A percentile compares a stretch with the other conserved stretches of the same genome.
phyloP scores from a whole-genome alignment of 2,329 filamentous ascomycete species.

The Hymenotorrendiella dingleyae region DNA sequence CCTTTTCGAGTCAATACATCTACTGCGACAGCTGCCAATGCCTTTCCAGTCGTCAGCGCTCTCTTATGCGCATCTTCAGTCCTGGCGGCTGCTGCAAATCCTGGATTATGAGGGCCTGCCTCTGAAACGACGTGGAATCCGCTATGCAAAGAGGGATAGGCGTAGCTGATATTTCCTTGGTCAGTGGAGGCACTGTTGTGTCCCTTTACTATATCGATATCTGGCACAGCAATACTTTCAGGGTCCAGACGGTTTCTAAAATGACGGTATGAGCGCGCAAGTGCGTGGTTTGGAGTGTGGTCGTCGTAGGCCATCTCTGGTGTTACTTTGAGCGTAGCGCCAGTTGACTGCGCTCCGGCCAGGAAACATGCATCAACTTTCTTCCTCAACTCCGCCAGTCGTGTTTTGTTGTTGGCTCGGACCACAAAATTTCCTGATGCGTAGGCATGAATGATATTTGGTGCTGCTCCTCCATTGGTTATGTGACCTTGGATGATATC shows the following conservation, averaged over 20 bases:
- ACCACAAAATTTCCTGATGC: slow-evolving; percentile 2
- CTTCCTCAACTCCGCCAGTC: not conserved
- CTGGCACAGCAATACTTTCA: slow-evolving; percentile 33
- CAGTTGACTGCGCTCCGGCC: slow-evolving; percentile 1
- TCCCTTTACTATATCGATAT: slow-evolving; percentile 37
- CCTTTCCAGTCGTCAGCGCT: slow-evolving; percentile 22
- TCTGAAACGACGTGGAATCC: slow-evolving; percentile 45
- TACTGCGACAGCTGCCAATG: slow-evolving; percentile 38
- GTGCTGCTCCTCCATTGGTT: slow-evolving; percentile 31
- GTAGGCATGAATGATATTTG: slow-evolving; percentile 29
- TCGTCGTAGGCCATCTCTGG: not conserved
- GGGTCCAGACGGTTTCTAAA: slow-evolving; percentile 23
- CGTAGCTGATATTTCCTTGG: slow-evolving; percentile 53
- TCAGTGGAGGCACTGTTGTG: slow-evolving; percentile 50
- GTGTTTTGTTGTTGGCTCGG: not conserved
- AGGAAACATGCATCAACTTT: slow-evolving; percentile 1
- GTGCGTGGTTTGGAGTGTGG: slow-evolving; percentile 1
- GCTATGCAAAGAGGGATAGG: slow-evolving; percentile 47
- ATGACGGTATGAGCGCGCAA: not conserved
- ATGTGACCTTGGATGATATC: slow-evolving; percentile 29
- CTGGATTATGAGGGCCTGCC: slow-evolving; percentile 46
- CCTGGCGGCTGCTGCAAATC: slow-evolving; percentile 33
- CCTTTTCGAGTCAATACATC: slow-evolving; percentile 40
- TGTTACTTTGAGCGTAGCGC: slow-evolving; percentile 1
- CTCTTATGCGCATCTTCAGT: slow-evolving; percentile 23